These are phyloP conservation scores for Dactylellina sp. DNA, from an alignment of 2,329 filamentous ascomycete genomes.

Conservation along the genomic window DNA sequence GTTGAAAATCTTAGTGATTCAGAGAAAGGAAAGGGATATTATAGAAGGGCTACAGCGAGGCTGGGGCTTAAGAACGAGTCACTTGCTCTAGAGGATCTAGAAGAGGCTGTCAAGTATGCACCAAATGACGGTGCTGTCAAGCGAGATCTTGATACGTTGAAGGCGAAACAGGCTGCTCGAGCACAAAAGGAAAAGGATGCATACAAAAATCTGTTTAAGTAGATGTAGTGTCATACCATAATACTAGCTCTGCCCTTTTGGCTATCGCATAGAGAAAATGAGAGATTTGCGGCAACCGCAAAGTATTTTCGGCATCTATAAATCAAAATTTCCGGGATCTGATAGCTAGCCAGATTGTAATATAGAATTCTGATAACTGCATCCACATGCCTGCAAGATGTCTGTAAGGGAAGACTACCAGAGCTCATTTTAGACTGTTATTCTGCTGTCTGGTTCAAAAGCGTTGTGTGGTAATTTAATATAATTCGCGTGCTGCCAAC, in stretches of 20 bases:
- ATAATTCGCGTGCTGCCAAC: no score
- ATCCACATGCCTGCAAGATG: no score
- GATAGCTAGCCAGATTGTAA: no score
- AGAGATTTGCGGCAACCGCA: background rate
- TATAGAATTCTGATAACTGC: no score
- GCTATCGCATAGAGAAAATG: background rate
- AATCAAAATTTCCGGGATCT: no score
- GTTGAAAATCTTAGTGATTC: constrained; percentile 74
- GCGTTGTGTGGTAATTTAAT: constrained; percentile 47
- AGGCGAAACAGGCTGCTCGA: constrained; percentile 78
- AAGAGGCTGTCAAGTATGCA: constrained; percentile 78
- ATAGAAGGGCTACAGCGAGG: constrained; percentile 81
- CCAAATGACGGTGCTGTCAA: constrained; percentile 80
- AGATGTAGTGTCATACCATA: constrained; percentile 1
- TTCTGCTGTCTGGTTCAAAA: background rate
- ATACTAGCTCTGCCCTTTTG: background rate
- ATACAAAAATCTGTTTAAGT: constrained; percentile 86
- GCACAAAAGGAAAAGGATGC: constrained; percentile 90
- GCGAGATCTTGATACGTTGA: constrained; percentile 81
- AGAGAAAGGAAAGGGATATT: constrained; percentile 90
- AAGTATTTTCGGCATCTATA: no score
- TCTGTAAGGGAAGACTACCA: no score
- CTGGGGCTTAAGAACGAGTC: constrained; percentile 86
- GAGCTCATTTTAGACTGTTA: no score
- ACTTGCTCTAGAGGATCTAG: constrained; percentile 77